Conservation (phyloP, 2,329 filamentous ascomycete species). For the Aspergillus bombycis region DNA sequence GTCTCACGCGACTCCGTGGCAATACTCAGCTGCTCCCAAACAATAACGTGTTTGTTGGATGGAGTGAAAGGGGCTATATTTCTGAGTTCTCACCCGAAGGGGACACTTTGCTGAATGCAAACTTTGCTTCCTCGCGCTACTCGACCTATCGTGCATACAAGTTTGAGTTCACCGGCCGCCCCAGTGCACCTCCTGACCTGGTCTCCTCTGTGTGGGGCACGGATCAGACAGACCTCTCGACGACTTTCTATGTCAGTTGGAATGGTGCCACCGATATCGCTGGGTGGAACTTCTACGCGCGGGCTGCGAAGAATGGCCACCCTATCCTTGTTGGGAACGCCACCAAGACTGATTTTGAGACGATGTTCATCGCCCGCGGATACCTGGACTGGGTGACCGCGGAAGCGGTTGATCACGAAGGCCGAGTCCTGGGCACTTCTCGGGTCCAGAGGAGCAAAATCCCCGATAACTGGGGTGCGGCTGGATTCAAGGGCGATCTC, state of each 20-base stretch:
- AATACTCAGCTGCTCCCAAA: conserved; percentile 39
- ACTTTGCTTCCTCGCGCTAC: conserved; percentile 35
- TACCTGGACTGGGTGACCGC: conserved; percentile 34
- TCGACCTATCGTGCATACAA: conserved; percentile 47
- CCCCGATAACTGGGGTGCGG: conserved; percentile 20
- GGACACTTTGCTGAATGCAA: conserved; percentile 34
- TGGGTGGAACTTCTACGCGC: conserved; percentile 38
- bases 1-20: conserved; percentile 37
- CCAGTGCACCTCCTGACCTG: conserved; percentile 32
- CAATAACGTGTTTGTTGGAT: conserved; percentile 40
- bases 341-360: conserved; percentile 38
- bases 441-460: conserved; percentile 14
- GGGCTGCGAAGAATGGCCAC: conserved; percentile 29
- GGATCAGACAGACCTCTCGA: conserved; percentile 28
- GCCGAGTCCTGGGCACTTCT: conserved; percentile 26
- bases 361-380: conserved; percentile 30
- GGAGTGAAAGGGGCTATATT: conserved; percentile 39
- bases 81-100: conserved; percentile 37
- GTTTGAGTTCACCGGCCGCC: conserved; percentile 37
- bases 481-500: conserved; percentile 12
- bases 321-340: conserved; percentile 26
- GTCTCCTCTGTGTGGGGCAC: conserved; percentile 35
- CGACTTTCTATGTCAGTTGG: conserved; percentile 38
- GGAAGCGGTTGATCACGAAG: conserved; percentile 28
- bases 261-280: conserved; percentile 45